Evolutionary conservation across 257 asterid species (phyloP), one percentile per base, ranked within the genome.

Genomic region (Ehretia macrophylla): DNA sequence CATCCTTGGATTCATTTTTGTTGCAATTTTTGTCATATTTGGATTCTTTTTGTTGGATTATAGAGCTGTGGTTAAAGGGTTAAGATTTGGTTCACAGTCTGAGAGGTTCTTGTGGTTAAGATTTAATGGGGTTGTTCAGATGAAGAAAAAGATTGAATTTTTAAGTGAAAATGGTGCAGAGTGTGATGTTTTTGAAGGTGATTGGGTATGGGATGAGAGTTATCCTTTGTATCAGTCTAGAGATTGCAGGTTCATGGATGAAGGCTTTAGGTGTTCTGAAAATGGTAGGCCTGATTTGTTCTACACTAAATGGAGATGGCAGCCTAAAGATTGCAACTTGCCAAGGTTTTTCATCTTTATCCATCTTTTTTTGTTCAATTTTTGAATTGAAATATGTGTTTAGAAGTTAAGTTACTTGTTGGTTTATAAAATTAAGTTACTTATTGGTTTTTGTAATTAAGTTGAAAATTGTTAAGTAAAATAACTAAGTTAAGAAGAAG

Each of bases 281-380:
- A 87, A 91, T 85, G 94, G 96, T 1, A 62, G 97, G 85, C 98
- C 95, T 22, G 98, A 91, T 85, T 60, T 64, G 53, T 85, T 88
- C 81, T 91, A 88, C 56, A 88, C 97, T 5, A 91, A 91, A 63
- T 91, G 98, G 98, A 82, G 95, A 66, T 88, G 98, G 98, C 97
- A 88, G 77, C 98, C 98, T 47, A 85, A 73, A 63, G 59, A 70
- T 48, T 91, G 98, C 83, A 79, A 88, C 70, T 76, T 91, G 82
- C 93, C 98, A 77, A 90, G 96, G 96, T 87, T 59, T 54, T 45
- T 39, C 60, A 32, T 8, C 51, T 45, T 10, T 8, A 47, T 14
- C 47, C 53, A 32, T 53, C 27, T n/a, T 61, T 68, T 72, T 64
- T 45, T 10, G 35, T 27, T 27, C 35, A 27, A 27, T 27, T 27